Evolutionary conservation across 2,329 filamentous ascomycete species (phyloP), one percentile per base, ranked within the genome.

Genomic region (Penicillium sp.): DNA sequence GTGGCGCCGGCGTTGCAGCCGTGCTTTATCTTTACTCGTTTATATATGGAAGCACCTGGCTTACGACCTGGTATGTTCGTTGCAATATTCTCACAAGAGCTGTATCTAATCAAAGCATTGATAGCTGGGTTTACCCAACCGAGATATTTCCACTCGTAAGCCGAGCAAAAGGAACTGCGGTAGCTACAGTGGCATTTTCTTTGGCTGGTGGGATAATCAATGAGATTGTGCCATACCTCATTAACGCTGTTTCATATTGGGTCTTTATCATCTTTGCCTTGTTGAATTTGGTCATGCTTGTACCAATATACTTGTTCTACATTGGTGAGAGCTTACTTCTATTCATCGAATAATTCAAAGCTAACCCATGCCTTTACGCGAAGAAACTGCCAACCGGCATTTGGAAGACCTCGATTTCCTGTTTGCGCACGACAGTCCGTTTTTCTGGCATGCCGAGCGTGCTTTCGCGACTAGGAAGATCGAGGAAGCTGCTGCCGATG

Each of bases 151-250:
- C 48, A 11, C 48, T 50, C 2, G 50, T 45, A 14, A 44, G 37
- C n/a, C 25, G 50, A 16, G 39, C 39, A 1, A 43, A 45, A 39
- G 50, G 50, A 8, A 45, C 50, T 16, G 37, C 50, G 8, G 26
- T 33, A 10, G 50, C 50, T 10, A 52, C 50, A 39, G 39, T 52
- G 21, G 37, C 50, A n/a, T 52, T 52, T 14, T 52, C 50, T 7
- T 26, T 52, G 3, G 50, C 50, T 2, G 50, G 50, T 9, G 50
- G 42, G 3, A 43, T 45, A 11, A 52, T 52, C 39, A 52, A 52
- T 33, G 49, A 51, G 19, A 51, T 44, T 16, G 37, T 44, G 8
- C 49, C 35, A 7, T 51, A 51, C n/a, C 49, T 51, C 25, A 51
- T 51, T 14, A 16, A 51, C 16, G 49, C 49, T 2, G 37, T 51